These are phyloP conservation scores for Flaveria sonorensis DNA, from an alignment of 129 eudicot genomes.

Conservation along the genomic window DNA sequence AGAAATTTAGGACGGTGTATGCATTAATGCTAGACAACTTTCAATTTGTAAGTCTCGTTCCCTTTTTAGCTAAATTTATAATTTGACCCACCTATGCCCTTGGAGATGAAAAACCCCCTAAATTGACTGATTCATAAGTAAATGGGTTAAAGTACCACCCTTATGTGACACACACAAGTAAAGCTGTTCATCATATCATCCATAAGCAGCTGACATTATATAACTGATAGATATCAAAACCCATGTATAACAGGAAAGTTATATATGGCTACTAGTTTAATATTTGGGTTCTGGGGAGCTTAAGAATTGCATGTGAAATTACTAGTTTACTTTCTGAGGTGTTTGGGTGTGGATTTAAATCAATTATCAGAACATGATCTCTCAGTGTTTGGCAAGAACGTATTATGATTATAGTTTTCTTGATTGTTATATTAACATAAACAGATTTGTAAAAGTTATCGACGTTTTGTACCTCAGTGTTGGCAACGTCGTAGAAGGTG, in stretches of 20 bases:
- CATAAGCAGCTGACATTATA: background rate
- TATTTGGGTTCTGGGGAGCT: background rate
- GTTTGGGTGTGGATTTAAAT: background rate
- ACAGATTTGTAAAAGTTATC: background rate
- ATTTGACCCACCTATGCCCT: background rate
- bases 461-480: conserved; percentile 64
- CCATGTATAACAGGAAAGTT: background rate
- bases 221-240: background rate
- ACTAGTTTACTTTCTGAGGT: background rate
- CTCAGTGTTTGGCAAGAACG: background rate
- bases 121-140: background rate
- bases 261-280: background rate
- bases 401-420: background rate
- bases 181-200: background rate
- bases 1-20: background rate
- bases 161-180: background rate
- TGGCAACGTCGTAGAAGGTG: conserved; percentile 72
- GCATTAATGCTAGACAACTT: background rate
- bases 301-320: background rate
- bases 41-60: background rate
- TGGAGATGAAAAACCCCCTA: background rate
- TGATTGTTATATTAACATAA: background rate
- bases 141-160: background rate
- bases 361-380: background rate
- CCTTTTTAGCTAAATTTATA: background rate